Evolutionary conservation across 2,329 filamentous ascomycete species (phyloP).

Genomic region (Diaporthe sp.): DNA sequence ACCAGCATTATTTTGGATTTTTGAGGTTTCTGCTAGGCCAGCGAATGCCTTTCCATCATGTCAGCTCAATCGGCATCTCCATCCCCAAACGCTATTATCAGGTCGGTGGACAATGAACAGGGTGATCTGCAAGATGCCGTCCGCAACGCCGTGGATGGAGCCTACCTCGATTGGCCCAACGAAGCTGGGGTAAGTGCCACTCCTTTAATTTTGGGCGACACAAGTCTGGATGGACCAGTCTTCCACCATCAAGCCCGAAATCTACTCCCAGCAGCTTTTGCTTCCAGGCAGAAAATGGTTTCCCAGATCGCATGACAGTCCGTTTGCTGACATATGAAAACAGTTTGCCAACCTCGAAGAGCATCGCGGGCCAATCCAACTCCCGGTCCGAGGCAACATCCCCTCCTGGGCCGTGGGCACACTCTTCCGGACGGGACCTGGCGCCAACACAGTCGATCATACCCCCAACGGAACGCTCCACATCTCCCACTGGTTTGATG

Average conservation of each 20-base stretch:
- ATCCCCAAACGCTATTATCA: not conserved
- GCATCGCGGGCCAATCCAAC: slow-evolving; percentile 73
- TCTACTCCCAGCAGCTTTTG: not conserved
- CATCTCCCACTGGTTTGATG: slow-evolving; percentile 86
- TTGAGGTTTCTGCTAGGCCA: too few species aligned
- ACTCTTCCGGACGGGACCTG: slow-evolving; percentile 82
- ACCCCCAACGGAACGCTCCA: slow-evolving; percentile 59
- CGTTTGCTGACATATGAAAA: slow-evolving; percentile 4
- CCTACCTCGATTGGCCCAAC: slow-evolving; percentile 62
- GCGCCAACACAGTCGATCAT: slow-evolving; percentile 71
- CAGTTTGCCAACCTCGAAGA: slow-evolving; percentile 79
- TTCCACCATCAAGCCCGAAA: not conserved
- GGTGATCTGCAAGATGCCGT: slow-evolving; percentile 27
- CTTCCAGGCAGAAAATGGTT: not conserved
- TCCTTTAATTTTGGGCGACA: too few species aligned
- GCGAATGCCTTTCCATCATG: not conserved
- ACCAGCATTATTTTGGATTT: not conserved
- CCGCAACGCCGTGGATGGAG: slow-evolving; percentile 43
- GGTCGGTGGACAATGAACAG: slow-evolving; percentile 15
- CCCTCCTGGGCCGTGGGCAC: slow-evolving; percentile 79
- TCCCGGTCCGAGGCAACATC: slow-evolving; percentile 75
- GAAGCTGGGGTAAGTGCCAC: slow-evolving; percentile 57
- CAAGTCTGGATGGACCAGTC: not conserved
- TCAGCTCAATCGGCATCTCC: not conserved
- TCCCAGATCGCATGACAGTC: not conserved